Conservation (phyloP, 1,284 basidiomycete genomes). For the Cryptococcus sp. region DNA sequence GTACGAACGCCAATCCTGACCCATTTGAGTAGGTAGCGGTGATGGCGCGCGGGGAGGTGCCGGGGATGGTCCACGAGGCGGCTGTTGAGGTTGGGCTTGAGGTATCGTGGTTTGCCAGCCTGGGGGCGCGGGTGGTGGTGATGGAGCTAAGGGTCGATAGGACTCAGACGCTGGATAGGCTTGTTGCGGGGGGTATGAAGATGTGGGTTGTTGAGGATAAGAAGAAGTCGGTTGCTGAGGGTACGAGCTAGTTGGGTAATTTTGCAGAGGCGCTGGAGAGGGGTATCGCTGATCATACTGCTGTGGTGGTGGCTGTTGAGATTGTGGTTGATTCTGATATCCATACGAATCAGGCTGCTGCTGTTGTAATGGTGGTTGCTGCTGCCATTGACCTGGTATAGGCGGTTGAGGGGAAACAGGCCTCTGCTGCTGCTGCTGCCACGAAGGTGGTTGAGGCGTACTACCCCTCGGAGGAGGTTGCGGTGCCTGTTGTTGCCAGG, state of each 20-base stretch:
- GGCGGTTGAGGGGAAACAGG: too few relatives aligned
- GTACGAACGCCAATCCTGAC: conserved; percentile 36
- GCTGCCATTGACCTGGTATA: conserved; percentile 8
- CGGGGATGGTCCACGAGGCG: neutral
- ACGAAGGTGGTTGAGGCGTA: conserved; percentile 2
- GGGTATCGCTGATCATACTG: neutral
- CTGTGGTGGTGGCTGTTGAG: neutral
- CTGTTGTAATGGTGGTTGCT: conserved; percentile 3
- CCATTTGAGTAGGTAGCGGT: neutral
- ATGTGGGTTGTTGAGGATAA: neutral
- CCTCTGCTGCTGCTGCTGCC: too few relatives aligned
- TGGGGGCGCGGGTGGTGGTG: conserved; percentile 3
- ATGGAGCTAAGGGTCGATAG: conserved; percentile 1
- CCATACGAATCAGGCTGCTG: conserved; percentile 3
- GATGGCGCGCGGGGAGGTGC: conserved; percentile 1
- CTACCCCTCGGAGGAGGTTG: neutral
- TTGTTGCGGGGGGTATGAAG: neutral
- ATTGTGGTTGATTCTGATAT: too few relatives aligned
- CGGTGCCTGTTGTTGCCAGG: neutral
- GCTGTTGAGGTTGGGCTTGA: conserved; percentile 3
- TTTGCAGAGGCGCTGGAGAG: neutral
- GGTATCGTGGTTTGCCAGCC: conserved; percentile 9
- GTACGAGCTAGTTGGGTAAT: neutral
- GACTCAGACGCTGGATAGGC: neutral
- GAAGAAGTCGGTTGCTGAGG: neutral